Conservation (phyloP, 148 eudicot genomes). For the Fagopyrum esculentum region DNA sequence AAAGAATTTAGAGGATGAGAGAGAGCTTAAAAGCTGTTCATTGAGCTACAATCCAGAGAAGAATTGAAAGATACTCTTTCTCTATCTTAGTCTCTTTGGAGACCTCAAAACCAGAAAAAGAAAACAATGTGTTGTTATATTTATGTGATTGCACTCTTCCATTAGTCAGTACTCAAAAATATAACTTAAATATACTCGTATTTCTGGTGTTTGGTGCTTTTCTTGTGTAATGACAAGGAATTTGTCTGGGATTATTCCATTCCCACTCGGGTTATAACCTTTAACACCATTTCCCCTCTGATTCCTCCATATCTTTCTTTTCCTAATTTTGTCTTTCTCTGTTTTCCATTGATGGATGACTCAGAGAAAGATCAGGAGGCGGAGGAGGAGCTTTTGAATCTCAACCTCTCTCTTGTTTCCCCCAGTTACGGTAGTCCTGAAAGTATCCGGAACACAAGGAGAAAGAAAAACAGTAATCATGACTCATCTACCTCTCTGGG, state of each 20-base stretch:
- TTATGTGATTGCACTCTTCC: background rate
- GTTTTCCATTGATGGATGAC: conserved; percentile 27
- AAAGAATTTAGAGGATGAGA: background rate
- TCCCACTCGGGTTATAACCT: conserved; percentile 13
- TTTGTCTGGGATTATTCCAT: conserved; percentile 29
- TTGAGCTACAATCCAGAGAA: conserved; percentile 7
- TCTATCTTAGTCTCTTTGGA: conserved; percentile 15
- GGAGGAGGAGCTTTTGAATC: conserved; percentile 45
- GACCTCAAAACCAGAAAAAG: conserved; percentile 18
- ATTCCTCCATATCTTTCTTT: conserved; percentile 14
- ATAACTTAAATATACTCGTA: conserved; percentile 2
- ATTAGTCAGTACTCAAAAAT: background rate
- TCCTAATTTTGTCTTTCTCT: conserved; percentile 10
- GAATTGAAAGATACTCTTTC: conserved; percentile 11
- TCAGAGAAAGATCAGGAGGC: conserved; percentile 11
- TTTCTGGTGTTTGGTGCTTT: conserved; percentile 24
- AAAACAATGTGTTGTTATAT: background rate
- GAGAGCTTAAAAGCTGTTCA: conserved; percentile 15
- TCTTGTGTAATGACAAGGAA: conserved; percentile 19
- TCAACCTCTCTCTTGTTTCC: conserved; percentile 41
- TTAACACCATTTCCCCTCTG: conserved; percentile 8
- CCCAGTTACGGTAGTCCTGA: conserved; percentile 12
- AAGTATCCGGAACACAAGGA: conserved; percentile 13
- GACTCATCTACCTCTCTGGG: conserved; percentile 12
- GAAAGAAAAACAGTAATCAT: conserved; percentile 14